Base-by-base conservation (phyloP, 2,329 filamentous ascomycete genomes). In the Tolypocladium inflatum region DNA sequence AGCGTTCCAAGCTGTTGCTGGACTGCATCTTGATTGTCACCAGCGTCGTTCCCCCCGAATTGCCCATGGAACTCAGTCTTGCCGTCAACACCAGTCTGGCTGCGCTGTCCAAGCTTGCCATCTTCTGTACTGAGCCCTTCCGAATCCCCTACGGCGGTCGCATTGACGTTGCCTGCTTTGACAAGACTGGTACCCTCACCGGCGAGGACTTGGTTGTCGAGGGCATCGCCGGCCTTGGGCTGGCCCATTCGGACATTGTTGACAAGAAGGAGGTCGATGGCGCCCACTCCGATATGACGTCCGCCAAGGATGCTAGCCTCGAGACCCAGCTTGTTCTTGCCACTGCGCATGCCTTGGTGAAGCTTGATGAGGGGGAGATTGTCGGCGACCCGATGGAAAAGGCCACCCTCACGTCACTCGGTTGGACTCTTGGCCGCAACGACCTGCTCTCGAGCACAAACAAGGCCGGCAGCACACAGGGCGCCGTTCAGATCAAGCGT, bases 371-470 rank as follows among this genome's bases (percentile, higher is more conserved):
- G 71, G 94, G 94, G 23, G 94, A 99, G 15, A 88, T 97, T 65
- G 94, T 99, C 51, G 94, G 94, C 67, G 94, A 99, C 69, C 94
- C 94, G 2, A 99, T 99, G 94, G 94, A 99, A 71, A 97, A 97
- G 75, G 94, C 94, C 51, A 97, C 94, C 1, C 78, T 99, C 35
- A 79, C 82, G 54, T 91, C 93, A 58, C 85, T 99, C 13, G 92
- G 93, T 57, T 99, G 94, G 94, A 86, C 82, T 58, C 81, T 99
- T n/a, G 92, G 92, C 54, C 88, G 85, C 67, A 94, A 96, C 64
- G 93, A 99, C 67, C 86, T 83, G 38, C 82, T 99, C 19, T 85
- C 85, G 35, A 88, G 85, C 71, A 79, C 82, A 23, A 65, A 64
- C 60, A 74, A 74, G 64, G 68, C 69, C 53, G 68, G 68, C 41